Evolutionary conservation across 2,329 filamentous ascomycete species (phyloP).

Genomic region (Colletotrichum sp.): DNA sequence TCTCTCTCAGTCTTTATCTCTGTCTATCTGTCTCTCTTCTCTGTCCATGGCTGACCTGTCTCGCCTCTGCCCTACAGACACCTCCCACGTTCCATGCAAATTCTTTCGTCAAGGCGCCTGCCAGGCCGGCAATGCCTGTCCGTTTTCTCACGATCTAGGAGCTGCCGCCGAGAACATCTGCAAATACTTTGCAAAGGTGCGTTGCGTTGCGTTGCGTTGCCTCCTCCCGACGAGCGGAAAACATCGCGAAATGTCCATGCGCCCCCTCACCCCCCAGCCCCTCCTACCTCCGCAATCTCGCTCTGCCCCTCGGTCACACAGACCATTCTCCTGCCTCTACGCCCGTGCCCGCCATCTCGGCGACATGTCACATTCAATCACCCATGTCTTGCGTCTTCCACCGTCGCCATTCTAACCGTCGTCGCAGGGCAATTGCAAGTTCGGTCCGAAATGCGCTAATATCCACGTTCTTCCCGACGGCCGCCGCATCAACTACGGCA

Average conservation of each 20-base stretch:
- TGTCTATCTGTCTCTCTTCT: background rate
- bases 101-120: conserved; percentile 97
- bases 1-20: background rate
- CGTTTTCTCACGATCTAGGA: conserved; percentile 93
- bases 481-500: conserved; percentile 83
- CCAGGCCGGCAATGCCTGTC: conserved; percentile 94
- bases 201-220: conserved; percentile 28
- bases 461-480: conserved; percentile 95
- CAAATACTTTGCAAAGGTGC: conserved; percentile 98
- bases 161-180: conserved; percentile 86
- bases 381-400: background rate
- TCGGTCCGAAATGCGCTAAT: conserved; percentile 96
- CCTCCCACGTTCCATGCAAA: conserved; percentile 97
- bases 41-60: conserved; percentile 16
- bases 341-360: background rate
- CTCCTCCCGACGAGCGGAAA: background rate
- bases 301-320: conserved; percentile 13
- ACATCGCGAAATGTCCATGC: background rate
- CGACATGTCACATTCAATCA: background rate
- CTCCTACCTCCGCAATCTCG: conserved; percentile 19
- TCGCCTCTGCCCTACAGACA: conserved; percentile 63
- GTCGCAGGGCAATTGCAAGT: conserved; percentile 93
- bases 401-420: background rate
- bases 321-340: background rate
- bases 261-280: background rate